Evolutionary conservation across 1,284 basidiomycete genomes (phyloP).

Genomic region (Stereum hirsutum): DNA sequence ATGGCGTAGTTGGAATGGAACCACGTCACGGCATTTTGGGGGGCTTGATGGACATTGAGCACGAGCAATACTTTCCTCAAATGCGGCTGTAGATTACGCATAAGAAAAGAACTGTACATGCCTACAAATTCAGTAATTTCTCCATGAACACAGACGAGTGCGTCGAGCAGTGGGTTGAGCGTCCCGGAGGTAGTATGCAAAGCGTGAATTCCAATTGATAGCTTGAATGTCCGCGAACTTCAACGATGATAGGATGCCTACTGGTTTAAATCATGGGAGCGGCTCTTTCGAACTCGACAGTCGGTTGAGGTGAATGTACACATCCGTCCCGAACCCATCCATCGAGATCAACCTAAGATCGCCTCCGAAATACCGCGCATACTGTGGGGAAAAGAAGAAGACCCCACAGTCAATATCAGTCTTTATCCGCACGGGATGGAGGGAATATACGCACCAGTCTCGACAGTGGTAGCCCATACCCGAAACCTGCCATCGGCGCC

Average conservation of each 20-base stretch:
- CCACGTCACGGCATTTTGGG: too few relatives aligned
- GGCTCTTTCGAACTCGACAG: constrained; percentile 79
- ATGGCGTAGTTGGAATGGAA: too few relatives aligned
- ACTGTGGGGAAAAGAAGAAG: constrained; percentile 43
- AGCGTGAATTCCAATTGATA: too few relatives aligned
- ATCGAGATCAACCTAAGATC: constrained; percentile 95
- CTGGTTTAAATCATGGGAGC: constrained; percentile 31
- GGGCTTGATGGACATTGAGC: too few relatives aligned
- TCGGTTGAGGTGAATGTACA: constrained; percentile 86
- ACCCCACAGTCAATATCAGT: too few relatives aligned
- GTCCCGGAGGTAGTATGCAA: background rate
- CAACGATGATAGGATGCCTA: background rate
- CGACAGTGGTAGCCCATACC: constrained; percentile 88
- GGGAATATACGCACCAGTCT: constrained; percentile 54
- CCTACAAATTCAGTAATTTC: too few relatives aligned
- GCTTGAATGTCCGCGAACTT: background rate
- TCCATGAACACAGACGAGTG: too few relatives aligned
- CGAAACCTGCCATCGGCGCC: constrained; percentile 98
- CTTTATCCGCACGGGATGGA: too few relatives aligned
- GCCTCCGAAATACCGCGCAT: constrained; percentile 95
- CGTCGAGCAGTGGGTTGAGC: background rate
- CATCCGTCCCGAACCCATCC: constrained; percentile 93
- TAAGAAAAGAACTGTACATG: too few relatives aligned
- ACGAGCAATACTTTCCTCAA: too few relatives aligned
- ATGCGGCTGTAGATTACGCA: too few relatives aligned